A percentile compares a stretch with the other conserved stretches of the same genome.
These are phyloP conservation scores for Xeromyces bisporus DNA, from an alignment of 495 filamentous ascomycete species.

Conservation along the genomic window DNA sequence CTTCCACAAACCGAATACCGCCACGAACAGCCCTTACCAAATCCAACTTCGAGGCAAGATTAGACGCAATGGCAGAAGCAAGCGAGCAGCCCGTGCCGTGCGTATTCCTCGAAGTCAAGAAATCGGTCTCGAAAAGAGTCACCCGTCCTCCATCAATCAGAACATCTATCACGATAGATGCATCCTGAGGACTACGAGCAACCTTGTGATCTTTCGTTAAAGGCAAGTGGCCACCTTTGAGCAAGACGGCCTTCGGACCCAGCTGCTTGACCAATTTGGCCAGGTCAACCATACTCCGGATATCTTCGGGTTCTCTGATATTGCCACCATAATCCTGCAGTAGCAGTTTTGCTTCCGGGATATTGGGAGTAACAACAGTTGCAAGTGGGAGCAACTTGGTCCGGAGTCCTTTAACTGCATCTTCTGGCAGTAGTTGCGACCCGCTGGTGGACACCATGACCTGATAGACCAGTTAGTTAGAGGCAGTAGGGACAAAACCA, in stretches of 20 bases:
- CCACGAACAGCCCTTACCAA: constrained; percentile 46
- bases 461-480: constrained; percentile 23
- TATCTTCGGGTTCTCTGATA: constrained; percentile 29
- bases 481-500: too few relatives aligned
- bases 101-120: constrained; percentile 57
- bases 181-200: constrained; percentile 38
- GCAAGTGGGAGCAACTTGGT: constrained; percentile 54
- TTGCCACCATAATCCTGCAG: constrained; percentile 40
- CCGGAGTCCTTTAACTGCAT: constrained; percentile 48
- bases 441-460: constrained; percentile 90
- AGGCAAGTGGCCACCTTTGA: constrained; percentile 90
- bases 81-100: constrained; percentile 94
- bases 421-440: constrained; percentile 51
- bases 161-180: constrained; percentile 53
- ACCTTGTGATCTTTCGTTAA: constrained; percentile 40
- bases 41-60: constrained; percentile 50
- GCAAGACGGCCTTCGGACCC: constrained; percentile 61
- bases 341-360: constrained; percentile 71
- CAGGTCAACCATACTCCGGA: constrained; percentile 47
- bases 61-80: constrained; percentile 82
- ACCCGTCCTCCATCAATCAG: constrained; percentile 42
- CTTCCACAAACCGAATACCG: constrained; percentile 67
- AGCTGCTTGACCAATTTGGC: constrained; percentile 47
- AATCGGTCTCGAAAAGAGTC: constrained; percentile 48
- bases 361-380: constrained; percentile 76